Conservation (phyloP, 139 green algal genomes). For the Mychonastes homosphaera region DNA sequence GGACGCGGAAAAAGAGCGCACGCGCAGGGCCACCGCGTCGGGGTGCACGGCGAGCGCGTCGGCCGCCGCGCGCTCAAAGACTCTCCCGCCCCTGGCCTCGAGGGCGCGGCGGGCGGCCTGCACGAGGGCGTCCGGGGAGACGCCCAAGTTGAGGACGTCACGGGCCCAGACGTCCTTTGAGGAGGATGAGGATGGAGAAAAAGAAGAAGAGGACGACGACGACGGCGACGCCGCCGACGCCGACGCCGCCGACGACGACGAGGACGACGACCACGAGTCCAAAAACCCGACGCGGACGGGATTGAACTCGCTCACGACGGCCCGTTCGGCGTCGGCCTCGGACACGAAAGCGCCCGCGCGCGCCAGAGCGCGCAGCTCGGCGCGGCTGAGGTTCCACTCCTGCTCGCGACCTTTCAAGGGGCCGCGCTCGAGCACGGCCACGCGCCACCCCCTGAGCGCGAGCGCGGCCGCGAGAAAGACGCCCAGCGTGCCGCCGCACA, state of each 20-base stretch:
- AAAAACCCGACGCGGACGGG: slow-evolving; percentile 51
- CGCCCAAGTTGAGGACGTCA: slow-evolving; percentile 89
- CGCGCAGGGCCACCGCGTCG: slow-evolving; percentile 40
- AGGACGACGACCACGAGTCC: neutral
- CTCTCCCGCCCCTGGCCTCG: slow-evolving; percentile 48
- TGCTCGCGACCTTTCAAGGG: slow-evolving; percentile 36
- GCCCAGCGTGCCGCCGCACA: slow-evolving; percentile 81
- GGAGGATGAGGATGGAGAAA: neutral
- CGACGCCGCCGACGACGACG: neutral
- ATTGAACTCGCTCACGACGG: slow-evolving; percentile 81
- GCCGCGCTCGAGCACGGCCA: slow-evolving; percentile 83
- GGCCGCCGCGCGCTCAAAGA: slow-evolving; percentile 55
- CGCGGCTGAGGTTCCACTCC: slow-evolving; percentile 83
- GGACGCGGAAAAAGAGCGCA: no score
- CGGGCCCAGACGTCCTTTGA: slow-evolving; percentile 57
- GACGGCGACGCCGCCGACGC: neutral
- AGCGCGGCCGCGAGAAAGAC: slow-evolving; percentile 72
- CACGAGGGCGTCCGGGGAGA: slow-evolving; percentile 53
- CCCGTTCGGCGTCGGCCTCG: slow-evolving; percentile 51
- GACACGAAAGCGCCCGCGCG: slow-evolving; percentile 36
- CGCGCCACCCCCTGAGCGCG: slow-evolving; percentile 48
- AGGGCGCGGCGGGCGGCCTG: slow-evolving; percentile 33
- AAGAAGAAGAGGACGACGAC: neutral
- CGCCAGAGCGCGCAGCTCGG: slow-evolving; percentile 66
- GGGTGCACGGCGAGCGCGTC: slow-evolving; percentile 40